phyloP scores from a whole-genome alignment of 2,329 filamentous ascomycete genomes.

The Herpotrichia juniperi region DNA sequence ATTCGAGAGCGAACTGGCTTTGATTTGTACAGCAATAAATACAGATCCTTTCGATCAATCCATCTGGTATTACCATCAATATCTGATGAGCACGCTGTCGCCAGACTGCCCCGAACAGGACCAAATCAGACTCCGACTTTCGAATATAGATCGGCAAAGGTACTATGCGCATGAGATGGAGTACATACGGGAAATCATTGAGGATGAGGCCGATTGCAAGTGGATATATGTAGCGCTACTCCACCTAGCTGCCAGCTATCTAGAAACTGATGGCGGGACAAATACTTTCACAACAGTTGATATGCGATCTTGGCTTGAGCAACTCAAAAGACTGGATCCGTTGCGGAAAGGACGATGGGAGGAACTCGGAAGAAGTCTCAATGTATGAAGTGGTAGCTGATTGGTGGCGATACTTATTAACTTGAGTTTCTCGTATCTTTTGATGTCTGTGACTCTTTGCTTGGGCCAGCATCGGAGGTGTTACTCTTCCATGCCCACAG shows the following conservation, averaged over 20 bases:
- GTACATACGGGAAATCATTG: conserved; percentile 72
- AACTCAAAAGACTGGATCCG: conserved; percentile 73
- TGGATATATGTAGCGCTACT: conserved; percentile 90
- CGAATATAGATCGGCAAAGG: conserved; percentile 63
- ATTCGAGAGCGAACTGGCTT: conserved; percentile 76
- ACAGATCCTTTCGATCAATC: conserved; percentile 94
- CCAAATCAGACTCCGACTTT: conserved; percentile 70
- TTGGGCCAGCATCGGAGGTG: conserved; percentile 23
- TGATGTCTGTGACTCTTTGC: conserved; percentile 63
- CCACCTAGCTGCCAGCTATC: conserved; percentile 70
- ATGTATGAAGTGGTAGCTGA: conserved; percentile 58
- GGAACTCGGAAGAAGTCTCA: conserved; percentile 65
- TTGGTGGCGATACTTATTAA: conserved; percentile 65
- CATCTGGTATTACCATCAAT: conserved; percentile 96
- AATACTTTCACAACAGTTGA: conserved; percentile 50
- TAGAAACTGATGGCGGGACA: conserved; percentile 55
- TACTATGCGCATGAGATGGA: conserved; percentile 75
- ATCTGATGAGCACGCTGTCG: conserved; percentile 70
- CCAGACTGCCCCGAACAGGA: conserved; percentile 58
- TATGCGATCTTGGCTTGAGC: conserved; percentile 62
- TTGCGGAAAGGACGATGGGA: conserved; percentile 77
- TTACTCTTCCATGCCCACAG: conserved; percentile 39
- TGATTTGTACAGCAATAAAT: conserved; percentile 79
- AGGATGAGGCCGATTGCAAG: conserved; percentile 75
- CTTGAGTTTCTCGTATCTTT: conserved; percentile 63